Base-by-base conservation (phyloP, 768 basidiomycete species). In the Aureoboletus auriporus region DNA sequence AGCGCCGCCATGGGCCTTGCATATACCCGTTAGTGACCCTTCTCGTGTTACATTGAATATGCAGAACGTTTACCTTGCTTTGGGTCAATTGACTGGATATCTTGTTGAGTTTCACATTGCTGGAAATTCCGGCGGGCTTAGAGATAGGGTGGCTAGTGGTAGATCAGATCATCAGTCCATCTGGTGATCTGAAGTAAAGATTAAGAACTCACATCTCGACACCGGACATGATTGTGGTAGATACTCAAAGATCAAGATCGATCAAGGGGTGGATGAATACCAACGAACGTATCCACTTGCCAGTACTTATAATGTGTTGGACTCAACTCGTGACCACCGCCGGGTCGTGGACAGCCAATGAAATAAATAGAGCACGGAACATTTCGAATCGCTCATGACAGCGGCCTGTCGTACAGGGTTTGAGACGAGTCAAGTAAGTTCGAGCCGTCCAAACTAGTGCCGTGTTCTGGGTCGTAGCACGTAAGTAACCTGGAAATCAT, bases 31-130 rank as follows among this genome's bases (percentile, higher is more conserved):
- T 11, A 54, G 46, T 20, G 14, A 47, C 14, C 28, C 13, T 4
- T 34, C 14, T 43, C 30, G 13, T 17, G 9, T 12, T 39, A 27
- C 7, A n/a, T 38, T 44, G 12, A 43, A 33, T 16, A 29, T n/a
- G 20, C 42, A 16, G 4, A n/a, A 50, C 17, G n/a, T 64, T 44
- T 28, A 83, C 87, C 75, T 91, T 91, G 62, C 83, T 75, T 67
- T 91, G 85, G 1, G 89, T 92, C 42, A 92, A 57, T 52, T 81
- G 78, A 50, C 75, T 70, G 40, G 89, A 92, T 53, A 83, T 75
- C 66, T 79, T 90, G 72, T 92, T 92, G 58, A 92, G 71, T 55
- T 78, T 74, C 27, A 52, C 73, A 67, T 71, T 69, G 52, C 51
- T 55, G 16, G 59, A 63, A n/a, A 50, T 42, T 31, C 69, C 54